phyloP scores from a whole-genome alignment of 1,284 basidiomycete species.

The Fistulinella cinereoalba region DNA sequence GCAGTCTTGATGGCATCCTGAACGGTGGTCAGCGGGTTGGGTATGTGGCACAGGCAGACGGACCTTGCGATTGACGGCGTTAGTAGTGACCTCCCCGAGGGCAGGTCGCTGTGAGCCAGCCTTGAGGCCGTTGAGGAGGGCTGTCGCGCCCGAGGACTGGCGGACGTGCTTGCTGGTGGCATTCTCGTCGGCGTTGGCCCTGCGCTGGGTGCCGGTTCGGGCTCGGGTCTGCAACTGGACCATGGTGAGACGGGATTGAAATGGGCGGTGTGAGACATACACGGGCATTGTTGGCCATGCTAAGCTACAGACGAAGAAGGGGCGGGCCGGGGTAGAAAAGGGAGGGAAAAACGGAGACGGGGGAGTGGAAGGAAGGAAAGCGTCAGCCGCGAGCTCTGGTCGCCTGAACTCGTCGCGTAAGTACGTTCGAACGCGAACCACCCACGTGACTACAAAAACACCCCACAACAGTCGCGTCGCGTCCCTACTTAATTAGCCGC shows the following conservation, averaged over 20 bases:
- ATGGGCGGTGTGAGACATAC: constrained; percentile 37
- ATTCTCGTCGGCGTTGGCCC: constrained; percentile 67
- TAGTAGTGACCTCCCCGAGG: constrained; percentile 68
- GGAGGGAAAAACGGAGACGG: constrained; percentile 20
- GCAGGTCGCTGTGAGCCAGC: constrained; percentile 51
- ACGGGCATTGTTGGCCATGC: constrained; percentile 58
- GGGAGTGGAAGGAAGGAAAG: constrained; percentile 7
- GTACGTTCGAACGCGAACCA: constrained; percentile 38
- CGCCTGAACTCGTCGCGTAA: background rate
- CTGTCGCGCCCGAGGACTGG: constrained; percentile 52
- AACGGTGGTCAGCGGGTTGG: constrained; percentile 3
- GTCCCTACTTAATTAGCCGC: constrained; percentile 24
- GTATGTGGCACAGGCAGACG: constrained; percentile 24
- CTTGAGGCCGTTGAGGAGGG: constrained; percentile 49
- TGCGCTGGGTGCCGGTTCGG: constrained; percentile 52
- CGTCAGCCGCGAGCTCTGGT: constrained; percentile 30
- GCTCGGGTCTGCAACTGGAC: constrained; percentile 35
- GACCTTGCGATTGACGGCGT: constrained; percentile 73
- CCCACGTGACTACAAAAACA: constrained; percentile 32
- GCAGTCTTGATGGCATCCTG: constrained; percentile 30
- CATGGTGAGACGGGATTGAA: constrained; percentile 1
- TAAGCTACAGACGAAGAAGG: constrained; percentile 32
- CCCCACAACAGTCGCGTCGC: constrained; percentile 36
- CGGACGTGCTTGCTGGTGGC: constrained; percentile 62
- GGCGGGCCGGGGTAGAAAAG: constrained; percentile 19